phyloP scores from a whole-genome alignment of 345 rosid genomes.

The Linum trigynum region DNA sequence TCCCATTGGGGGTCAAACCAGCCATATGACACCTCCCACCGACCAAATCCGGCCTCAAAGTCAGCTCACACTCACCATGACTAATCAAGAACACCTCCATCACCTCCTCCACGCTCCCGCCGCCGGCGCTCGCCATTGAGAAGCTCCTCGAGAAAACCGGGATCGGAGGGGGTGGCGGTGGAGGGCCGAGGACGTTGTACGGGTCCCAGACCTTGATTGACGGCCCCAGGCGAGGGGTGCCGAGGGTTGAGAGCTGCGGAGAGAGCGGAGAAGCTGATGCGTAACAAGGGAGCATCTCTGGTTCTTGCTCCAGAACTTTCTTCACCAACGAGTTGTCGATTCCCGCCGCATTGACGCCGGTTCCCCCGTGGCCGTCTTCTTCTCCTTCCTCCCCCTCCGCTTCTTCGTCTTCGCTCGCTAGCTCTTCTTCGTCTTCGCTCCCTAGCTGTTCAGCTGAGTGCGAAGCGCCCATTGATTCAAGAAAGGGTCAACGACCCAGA shows the following conservation, averaged over 20 bases:
- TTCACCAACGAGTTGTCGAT: conserved; percentile 43
- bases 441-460: conserved; percentile 2
- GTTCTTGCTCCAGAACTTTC: conserved; percentile 80
- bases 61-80: conserved; percentile 76
- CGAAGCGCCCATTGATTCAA: not conserved
- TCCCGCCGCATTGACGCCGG: conserved; percentile 9
- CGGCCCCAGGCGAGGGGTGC: conserved; percentile 83
- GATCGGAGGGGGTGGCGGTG: conserved; percentile 41
- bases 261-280: conserved; percentile 89
- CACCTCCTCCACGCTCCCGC: conserved; percentile 20
- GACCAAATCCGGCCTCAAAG: conserved; percentile 61
- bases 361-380: conserved; percentile 24
- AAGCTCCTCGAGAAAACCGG: conserved; percentile 36
- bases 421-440: conserved; percentile 38
- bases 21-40: conserved; percentile 72
- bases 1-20: conserved; percentile 58
- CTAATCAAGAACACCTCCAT: conserved; percentile 63
- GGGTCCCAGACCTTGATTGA: conserved; percentile 97
- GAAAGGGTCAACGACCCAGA: not conserved
- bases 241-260: conserved; percentile 78
- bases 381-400: conserved; percentile 31
- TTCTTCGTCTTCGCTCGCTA: conserved; percentile 28
- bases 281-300: conserved; percentile 84
- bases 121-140: conserved; percentile 10
- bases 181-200: conserved; percentile 77